These are phyloP conservation scores for Protomyces inundatus DNA, from an alignment of 1,139 yeast species.

Conservation along the genomic window DNA sequence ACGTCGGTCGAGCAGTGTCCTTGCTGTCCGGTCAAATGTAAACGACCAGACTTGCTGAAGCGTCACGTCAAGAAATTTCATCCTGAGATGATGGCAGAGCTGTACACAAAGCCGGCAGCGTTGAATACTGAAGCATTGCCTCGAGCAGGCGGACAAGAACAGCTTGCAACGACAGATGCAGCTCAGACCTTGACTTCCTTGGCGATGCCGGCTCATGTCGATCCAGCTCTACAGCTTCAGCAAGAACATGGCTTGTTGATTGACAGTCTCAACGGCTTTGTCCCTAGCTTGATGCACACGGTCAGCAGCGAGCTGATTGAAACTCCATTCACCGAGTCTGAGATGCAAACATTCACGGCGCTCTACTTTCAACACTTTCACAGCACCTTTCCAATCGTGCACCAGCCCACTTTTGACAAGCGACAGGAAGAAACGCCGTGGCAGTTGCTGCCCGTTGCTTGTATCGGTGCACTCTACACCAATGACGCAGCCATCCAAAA, in stretches of 20 bases:
- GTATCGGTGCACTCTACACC: neutral
- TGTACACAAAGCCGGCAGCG: constrained; percentile 5
- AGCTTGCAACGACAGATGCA: constrained; percentile 20
- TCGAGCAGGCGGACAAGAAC: constrained; percentile 16
- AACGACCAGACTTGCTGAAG: constrained; percentile 19
- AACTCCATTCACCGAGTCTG: neutral
- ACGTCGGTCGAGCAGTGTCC: constrained; percentile 23
- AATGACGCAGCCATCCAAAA: neutral
- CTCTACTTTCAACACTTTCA: neutral
- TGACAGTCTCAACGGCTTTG: neutral
- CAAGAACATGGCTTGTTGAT: neutral
- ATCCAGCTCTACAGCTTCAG: neutral
- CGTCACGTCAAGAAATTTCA: constrained; percentile 23
- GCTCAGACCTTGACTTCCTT: constrained; percentile 21
- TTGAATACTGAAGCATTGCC: neutral
- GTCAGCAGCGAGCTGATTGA: neutral
- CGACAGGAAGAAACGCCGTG: neutral
- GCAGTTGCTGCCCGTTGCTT: neutral
- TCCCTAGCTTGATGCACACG: neutral
- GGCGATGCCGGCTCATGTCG: constrained; percentile 9
- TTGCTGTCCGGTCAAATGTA: constrained; percentile 16
- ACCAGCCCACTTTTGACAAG: neutral
- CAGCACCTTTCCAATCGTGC: neutral
- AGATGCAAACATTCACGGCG: neutral
- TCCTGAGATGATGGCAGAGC: constrained; percentile 2